Evolutionary conservation across 108 stramenopile species (phyloP).

Genomic region (Aurantiochytrium sp.): DNA sequence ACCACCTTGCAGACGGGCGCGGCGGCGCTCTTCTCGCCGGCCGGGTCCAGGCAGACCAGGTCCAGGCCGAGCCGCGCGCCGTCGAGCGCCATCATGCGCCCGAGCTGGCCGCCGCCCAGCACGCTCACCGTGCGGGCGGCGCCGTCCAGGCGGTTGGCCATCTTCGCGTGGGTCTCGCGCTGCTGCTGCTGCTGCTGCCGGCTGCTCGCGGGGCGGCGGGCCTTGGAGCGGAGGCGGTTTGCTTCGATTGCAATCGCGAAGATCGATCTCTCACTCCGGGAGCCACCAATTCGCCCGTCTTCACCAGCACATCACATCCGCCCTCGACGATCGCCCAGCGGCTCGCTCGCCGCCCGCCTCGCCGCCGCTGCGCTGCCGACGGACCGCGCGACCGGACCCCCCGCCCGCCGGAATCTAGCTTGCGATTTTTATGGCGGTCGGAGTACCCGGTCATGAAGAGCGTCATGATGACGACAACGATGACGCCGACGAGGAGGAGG

Average conservation of each 20-base stretch:
- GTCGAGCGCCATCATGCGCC: slow-evolving; percentile 97
- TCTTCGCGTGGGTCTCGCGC: background rate
- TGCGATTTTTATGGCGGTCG: no score
- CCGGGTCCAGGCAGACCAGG: slow-evolving; percentile 79
- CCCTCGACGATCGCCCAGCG: no score
- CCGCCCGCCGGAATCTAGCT: no score
- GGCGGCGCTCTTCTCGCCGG: slow-evolving; percentile 64
- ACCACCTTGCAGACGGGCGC: slow-evolving; percentile 61
- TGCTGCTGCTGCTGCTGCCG: background rate
- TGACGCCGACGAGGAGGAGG: no score
- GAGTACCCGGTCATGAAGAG: no score
- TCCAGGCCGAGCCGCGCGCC: slow-evolving; percentile 81
- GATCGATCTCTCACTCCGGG: background rate
- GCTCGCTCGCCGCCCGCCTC: no score
- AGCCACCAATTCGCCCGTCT: background rate
- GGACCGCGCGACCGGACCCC: no score
- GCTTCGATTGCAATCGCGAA: background rate
- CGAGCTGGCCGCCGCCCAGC: slow-evolving; percentile 96
- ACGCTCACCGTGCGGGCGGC: slow-evolving; percentile 68
- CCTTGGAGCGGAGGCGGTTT: background rate
- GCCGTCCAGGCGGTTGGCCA: slow-evolving; percentile 29
- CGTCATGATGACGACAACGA: no score
- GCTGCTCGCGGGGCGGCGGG: background rate
- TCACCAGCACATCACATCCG: background rate
- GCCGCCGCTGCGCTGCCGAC: no score